Evolutionary conservation across 805 yeast species (phyloP).

Genomic region (Barnettozyma pratensis): DNA sequence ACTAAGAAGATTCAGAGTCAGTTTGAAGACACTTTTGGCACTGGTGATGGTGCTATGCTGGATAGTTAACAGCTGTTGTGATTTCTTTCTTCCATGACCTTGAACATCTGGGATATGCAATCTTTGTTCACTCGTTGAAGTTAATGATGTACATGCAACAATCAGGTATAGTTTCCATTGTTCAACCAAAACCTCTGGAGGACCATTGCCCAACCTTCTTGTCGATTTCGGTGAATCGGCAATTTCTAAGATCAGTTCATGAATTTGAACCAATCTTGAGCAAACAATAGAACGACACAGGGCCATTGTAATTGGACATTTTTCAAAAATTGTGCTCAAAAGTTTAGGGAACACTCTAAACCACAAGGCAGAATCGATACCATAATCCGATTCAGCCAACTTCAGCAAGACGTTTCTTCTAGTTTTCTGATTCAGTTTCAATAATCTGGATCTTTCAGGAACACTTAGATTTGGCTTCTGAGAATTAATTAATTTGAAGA

Average conservation of each 20-base stretch:
- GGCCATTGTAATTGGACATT: conserved; percentile 91
- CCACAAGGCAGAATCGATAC: conserved; percentile 97
- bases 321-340: conserved; percentile 63
- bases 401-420: conserved; percentile 65
- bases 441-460: conserved; percentile 72
- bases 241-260: conserved; percentile 56
- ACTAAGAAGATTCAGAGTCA: conserved; percentile 78
- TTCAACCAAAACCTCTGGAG: conserved; percentile 68
- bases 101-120: conserved; percentile 51
- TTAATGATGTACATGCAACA: conserved; percentile 87
- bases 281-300: conserved; percentile 88
- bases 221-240: conserved; percentile 36
- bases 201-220: conserved; percentile 30
- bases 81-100: conserved; percentile 67
- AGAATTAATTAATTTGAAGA: conserved; percentile 52
- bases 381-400: conserved; percentile 86
- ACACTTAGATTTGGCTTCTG: conserved; percentile 48
- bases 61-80: conserved; percentile 72
- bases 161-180: conserved; percentile 89
- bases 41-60: conserved; percentile 92
- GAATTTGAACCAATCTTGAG: conserved; percentile 79
- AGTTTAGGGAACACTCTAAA: conserved; percentile 78
- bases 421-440: conserved; percentile 51
- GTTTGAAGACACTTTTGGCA: conserved; percentile 80
- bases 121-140: conserved; percentile 84